Percentiles rank a stretch among this genome's conserved stretches.
Evolutionary conservation across 1,284 basidiomycete genomes (phyloP).

Genomic region (Cerrena zonata): DNA sequence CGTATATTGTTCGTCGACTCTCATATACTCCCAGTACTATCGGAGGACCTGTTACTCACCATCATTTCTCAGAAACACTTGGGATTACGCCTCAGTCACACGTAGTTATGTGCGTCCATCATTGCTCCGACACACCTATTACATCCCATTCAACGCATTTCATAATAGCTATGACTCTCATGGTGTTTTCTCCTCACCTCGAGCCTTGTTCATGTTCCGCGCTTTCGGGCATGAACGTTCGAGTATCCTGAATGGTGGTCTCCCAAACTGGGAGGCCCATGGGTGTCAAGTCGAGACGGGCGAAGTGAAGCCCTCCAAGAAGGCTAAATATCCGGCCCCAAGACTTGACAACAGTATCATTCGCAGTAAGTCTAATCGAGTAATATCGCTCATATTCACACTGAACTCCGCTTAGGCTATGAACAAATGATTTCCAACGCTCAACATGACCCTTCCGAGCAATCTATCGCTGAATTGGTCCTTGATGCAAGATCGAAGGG

Average conservation of each 20-base stretch:
- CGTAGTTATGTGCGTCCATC: constrained; percentile 66
- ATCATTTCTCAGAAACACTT: constrained; percentile 46
- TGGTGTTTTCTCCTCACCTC: constrained; percentile 85
- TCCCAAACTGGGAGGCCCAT: constrained; percentile 78
- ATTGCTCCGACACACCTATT: background rate
- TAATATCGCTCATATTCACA: background rate
- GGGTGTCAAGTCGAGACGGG: constrained; percentile 60
- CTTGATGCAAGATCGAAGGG: constrained; percentile 82
- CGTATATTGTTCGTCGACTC: constrained; percentile 21
- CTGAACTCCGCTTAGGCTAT: constrained; percentile 51
- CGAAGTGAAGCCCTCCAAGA: constrained; percentile 19
- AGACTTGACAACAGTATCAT: constrained; percentile 45
- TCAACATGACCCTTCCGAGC: constrained; percentile 37
- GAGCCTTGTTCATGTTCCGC: constrained; percentile 89
- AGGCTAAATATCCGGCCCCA: constrained; percentile 49
- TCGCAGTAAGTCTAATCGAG: constrained; percentile 46
- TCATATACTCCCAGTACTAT: background rate
- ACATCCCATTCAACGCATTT: constrained; percentile 7
- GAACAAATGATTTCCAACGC: constrained; percentile 79
- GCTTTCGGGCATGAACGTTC: constrained; percentile 81
- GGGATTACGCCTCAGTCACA: constrained; percentile 75
- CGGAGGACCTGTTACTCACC: constrained; percentile 2
- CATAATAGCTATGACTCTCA: constrained; percentile 72
- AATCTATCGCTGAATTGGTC: constrained; percentile 60
- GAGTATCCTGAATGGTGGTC: constrained; percentile 83